Evolutionary conservation across 2,329 filamentous ascomycete species (phyloP), one percentile per base, ranked within the genome.

Genomic region (Sporothrix variecibatus): DNA sequence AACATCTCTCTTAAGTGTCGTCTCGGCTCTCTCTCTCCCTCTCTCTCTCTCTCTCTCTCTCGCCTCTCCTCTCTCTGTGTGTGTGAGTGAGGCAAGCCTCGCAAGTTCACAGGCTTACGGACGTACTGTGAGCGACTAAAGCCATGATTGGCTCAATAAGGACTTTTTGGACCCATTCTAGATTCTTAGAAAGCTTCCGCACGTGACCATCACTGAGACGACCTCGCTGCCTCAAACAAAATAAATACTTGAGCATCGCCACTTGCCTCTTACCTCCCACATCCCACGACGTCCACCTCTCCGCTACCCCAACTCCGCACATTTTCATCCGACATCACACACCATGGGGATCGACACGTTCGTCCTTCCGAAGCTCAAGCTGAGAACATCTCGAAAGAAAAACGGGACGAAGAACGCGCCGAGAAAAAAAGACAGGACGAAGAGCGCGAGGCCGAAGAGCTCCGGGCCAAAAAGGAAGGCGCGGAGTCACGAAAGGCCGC

Each of bases 391-490:
- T 40, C 56, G 9, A 53, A 71, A 4, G 71, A 74, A 40, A 92
- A 92, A 43, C 89, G 97, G 81, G 89, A 95, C 73, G 94, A 97
- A 81, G 89, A 90, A 75, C 83, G 97, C 34, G 94, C 94, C 40
- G 86, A 94, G 20, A 93, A 97, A 80, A 94, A 94, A 82, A 87
- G 91, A 68, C 87, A 87, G 51, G 93, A 94, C 77, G 92, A 95
- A 79, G 89, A 72, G 17, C 72, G 72, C 23, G 49, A 92, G 75
- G 75, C 84, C 82, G 77, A 82, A 78, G 77, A 83, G 81, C 78
- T 83, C 71, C 75, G 73, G 12, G 77, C 76, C 58, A 49, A 76
- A 64, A 51, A 78, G 70, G 75, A 77, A n/a, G n/a, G n/a, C 69
- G 75, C 2, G 73, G 73, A 78, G 58, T 62, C 28, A 15, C 74